phyloP scores from a whole-genome alignment of 345 rosid genomes.

The Syzygium oleosum region DNA sequence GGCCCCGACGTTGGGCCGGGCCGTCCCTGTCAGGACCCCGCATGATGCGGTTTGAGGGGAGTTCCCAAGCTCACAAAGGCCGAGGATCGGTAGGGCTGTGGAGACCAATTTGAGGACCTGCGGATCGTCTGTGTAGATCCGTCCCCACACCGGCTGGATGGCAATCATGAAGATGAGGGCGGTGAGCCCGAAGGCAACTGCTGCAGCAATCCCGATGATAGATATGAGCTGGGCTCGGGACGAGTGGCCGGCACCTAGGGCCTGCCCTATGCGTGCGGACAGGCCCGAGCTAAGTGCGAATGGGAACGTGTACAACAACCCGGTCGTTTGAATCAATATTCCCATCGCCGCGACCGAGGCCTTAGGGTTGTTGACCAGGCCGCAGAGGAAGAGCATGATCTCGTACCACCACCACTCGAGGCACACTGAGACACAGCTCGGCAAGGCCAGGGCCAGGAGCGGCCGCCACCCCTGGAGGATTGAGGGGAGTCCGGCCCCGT shows the following conservation, averaged over 20 bases:
- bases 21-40: conserved; percentile 79
- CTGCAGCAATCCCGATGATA: conserved; percentile 47
- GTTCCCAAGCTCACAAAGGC: conserved; percentile 78
- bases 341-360: conserved; percentile 74
- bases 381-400: conserved; percentile 83
- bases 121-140: conserved; percentile 57
- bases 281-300: conserved; percentile 57
- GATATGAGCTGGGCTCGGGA: conserved; percentile 59
- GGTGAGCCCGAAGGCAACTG: conserved; percentile 50
- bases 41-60: conserved; percentile 86
- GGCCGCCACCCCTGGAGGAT: conserved; percentile 80
- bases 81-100: conserved; percentile 59
- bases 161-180: conserved; percentile 37
- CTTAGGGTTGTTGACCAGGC: conserved; percentile 57
- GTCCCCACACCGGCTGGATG: conserved; percentile 67
- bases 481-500: conserved; percentile 35
- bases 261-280: conserved; percentile 59
- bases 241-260: conserved; percentile 70
- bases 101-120: conserved; percentile 57
- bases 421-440: conserved; percentile 73
- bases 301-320: conserved; percentile 65
- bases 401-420: conserved; percentile 99
- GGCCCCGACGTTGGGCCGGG: conserved; percentile 76
- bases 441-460: conserved; percentile 49
- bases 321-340: conserved; percentile 71